These are phyloP conservation scores for Guadua angustifolia DNA, from an alignment of 176 grass and related monocot species.

Conservation along the genomic window DNA sequence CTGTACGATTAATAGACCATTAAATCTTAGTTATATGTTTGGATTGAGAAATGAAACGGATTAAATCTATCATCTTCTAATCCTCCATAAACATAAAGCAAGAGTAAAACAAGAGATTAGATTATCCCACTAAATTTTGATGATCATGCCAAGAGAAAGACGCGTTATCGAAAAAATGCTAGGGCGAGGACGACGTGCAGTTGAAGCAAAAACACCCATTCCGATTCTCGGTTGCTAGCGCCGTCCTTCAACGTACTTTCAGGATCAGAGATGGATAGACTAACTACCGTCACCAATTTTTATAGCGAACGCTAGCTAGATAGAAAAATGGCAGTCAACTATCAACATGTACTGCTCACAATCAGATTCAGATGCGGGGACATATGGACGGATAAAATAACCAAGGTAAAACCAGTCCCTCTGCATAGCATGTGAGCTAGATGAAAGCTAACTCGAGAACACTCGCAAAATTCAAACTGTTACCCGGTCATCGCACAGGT, in stretches of 20 bases:
- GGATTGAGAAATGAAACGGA: too few relatives aligned
- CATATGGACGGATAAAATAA: conserved; percentile 36
- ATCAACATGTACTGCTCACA: not conserved
- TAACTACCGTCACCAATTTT: too few relatives aligned
- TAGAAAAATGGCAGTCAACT: conserved; percentile 35
- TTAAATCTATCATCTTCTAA: too few relatives aligned
- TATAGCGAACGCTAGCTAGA: not conserved
- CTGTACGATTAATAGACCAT: too few relatives aligned
- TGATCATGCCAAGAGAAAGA: too few relatives aligned
- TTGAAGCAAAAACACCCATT: not conserved
- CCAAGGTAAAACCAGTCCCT: conserved; percentile 12
- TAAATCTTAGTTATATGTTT: too few relatives aligned
- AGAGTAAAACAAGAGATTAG: too few relatives aligned
- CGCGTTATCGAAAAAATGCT: too few relatives aligned
- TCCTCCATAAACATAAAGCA: too few relatives aligned
- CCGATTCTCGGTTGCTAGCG: not conserved
- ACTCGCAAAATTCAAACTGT: not conserved
- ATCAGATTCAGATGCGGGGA: conserved; percentile 28
- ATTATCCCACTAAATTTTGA: too few relatives aligned
- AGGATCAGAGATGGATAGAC: too few relatives aligned
- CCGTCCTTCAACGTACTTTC: not conserved
- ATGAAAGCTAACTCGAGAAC: not conserved
- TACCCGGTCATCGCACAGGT: not conserved
- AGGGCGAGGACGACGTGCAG: too few relatives aligned
- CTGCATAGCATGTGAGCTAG: conserved; percentile 31